Conservation (phyloP, 306 rosid genomes). For the Prunus kanzakura region DNA sequence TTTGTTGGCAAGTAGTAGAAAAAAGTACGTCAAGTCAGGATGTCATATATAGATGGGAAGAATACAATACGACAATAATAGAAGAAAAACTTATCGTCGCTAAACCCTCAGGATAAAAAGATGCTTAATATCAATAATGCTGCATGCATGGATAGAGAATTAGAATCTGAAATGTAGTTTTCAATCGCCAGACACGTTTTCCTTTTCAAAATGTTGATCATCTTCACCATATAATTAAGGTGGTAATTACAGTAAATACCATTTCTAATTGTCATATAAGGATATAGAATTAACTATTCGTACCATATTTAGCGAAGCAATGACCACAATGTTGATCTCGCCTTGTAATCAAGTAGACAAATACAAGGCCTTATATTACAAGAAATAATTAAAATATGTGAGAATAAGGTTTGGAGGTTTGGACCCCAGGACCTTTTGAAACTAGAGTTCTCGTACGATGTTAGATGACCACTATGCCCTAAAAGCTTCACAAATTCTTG, state of each 20-base stretch:
- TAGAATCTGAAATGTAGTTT: conserved; percentile 47
- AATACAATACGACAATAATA: conserved; percentile 50
- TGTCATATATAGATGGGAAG: conserved; percentile 25
- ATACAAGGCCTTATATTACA: too few species aligned
- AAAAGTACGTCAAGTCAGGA: conserved; percentile 37
- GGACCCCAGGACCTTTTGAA: too few species aligned
- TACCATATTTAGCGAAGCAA: too few species aligned
- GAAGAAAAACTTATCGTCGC: conserved; percentile 20
- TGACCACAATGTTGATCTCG: too few species aligned
- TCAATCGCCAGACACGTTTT: conserved; percentile 17
- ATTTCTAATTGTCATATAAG: too few species aligned
- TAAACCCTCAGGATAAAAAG: conserved; percentile 41
- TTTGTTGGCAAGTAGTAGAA: conserved; percentile 28
- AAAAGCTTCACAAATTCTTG: too few species aligned
- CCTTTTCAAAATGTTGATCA: background rate
- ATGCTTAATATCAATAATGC: conserved; percentile 68
- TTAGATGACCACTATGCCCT: too few species aligned
- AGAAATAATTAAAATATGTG: too few species aligned
- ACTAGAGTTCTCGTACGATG: too few species aligned
- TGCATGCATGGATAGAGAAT: conserved; percentile 43
- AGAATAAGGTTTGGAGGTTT: too few species aligned
- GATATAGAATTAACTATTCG: too few species aligned
- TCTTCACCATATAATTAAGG: background rate
- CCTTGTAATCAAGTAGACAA: too few species aligned
- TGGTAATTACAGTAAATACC: background rate